Evolutionary conservation across 2,329 filamentous ascomycete species (phyloP).

Genomic region (Talaromyces marneffei): DNA sequence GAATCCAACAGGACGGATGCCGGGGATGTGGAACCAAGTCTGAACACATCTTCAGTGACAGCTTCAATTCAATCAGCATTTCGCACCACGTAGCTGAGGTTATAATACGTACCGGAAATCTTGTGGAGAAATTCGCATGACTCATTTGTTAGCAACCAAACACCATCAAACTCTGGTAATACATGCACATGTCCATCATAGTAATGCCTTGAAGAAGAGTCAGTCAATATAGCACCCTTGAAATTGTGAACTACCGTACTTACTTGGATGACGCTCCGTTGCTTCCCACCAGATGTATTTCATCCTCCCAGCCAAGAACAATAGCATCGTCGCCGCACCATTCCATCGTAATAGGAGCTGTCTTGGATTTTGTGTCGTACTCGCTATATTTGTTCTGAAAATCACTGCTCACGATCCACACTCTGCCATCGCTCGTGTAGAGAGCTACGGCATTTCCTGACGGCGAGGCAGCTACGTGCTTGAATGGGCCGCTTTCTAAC

Average conservation of each 20-base stretch:
- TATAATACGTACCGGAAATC: conserved; percentile 56
- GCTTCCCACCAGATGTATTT: conserved; percentile 87
- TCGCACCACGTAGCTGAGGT: not conserved
- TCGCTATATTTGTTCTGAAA: conserved; percentile 90
- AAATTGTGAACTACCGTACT: conserved; percentile 15
- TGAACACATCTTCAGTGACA: conserved; percentile 82
- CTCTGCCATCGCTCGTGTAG: conserved; percentile 76
- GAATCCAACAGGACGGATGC: conserved; percentile 92
- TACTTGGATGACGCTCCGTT: conserved; percentile 65
- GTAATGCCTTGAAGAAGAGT: conserved; percentile 67
- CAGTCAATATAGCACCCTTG: not conserved
- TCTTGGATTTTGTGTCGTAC: conserved; percentile 81
- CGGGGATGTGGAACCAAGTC: conserved; percentile 77
- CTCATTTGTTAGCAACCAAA: conserved; percentile 82
- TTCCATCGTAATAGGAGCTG: conserved; percentile 76
- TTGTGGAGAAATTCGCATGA: conserved; percentile 97
- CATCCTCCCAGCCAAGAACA: conserved; percentile 93
- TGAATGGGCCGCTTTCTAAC: conserved; percentile 86
- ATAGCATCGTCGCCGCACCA: conserved; percentile 97
- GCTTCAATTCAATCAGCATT: conserved; percentile 34
- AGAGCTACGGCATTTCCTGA: conserved; percentile 84
- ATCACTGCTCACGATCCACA: conserved; percentile 91
- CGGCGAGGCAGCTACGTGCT: conserved; percentile 82
- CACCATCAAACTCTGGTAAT: conserved; percentile 81
- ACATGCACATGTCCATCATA: conserved; percentile 91